Evolutionary conservation across 345 rosid species (phyloP), one percentile per base, ranked within the genome.

Genomic region (Noccaea caerulescens): DNA sequence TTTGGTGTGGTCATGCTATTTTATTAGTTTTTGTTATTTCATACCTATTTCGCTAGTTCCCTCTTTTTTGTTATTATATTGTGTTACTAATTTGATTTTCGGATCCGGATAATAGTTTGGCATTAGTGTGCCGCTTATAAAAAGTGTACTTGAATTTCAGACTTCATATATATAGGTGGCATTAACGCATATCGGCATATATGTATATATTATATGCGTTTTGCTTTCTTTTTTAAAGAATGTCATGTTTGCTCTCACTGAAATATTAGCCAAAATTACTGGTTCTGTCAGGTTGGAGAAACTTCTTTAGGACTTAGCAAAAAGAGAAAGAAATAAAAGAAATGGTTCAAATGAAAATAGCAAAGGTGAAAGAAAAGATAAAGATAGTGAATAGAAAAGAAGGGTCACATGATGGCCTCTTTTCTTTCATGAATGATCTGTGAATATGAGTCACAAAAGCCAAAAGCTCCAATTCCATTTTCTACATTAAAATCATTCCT

Each of bases 391-490:
- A 66, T 25, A 60, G 8, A 33, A 50, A 34, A 59, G 50, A 60
- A 57, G 25, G 36, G 72, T 74, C 73, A 75, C 78, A 61, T 75
- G 78, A 59, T 68, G 63, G 47, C 34, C 14, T 14, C 41, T 61
- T 43, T 74, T 53, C 30, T 52, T 63, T 68, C 69, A 68, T 61
- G 78, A 60, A 75, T 75, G 73, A 60, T 66, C 56, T 75, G 69
- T 75, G 73, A 75, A 63, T 61, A 44, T 68, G 78, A 75, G 58
- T 61, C 73, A 68, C 69, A 60, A 68, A 68, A 68, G 52, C 44
- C 44, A 68, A 68, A 75, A 68, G 42, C 55, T n/a, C 4, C 37
- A 51, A 10, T 65, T 73, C 45, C 37, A 61, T 75, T 68, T 69
- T 63, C 69, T 62, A 62, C 18, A 69, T 25, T 54, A 45, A 63